Evolutionary conservation across 208 protist species (phyloP).

Genomic region (Crithidia acanthocephali): DNA sequence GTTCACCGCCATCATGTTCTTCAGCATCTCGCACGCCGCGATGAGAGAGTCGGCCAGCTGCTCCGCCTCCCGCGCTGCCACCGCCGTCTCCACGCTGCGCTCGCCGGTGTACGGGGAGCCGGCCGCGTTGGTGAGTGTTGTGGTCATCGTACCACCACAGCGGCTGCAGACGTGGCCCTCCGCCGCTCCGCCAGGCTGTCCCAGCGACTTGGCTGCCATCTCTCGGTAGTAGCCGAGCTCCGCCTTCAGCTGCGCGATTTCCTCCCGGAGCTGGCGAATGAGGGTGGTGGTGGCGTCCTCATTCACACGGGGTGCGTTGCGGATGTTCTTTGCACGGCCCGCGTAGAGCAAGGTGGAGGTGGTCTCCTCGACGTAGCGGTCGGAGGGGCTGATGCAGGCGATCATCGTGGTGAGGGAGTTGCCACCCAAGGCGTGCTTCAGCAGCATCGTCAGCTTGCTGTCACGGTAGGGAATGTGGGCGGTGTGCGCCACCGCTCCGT

Average conservation of each 20-base stretch:
- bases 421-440: conserved; percentile 88
- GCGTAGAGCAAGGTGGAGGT: conserved; percentile 93
- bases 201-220: conserved; percentile 38
- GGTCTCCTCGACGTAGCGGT: conserved; percentile 88
- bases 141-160: background rate
- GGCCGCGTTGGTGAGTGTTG: background rate
- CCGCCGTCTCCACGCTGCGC: background rate
- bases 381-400: conserved; percentile 86
- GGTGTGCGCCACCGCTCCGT: background rate
- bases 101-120: background rate
- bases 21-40: conserved; percentile 74
- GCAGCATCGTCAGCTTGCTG: conserved; percentile 89
- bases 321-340: conserved; percentile 85
- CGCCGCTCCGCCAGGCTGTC: background rate
- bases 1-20: conserved; percentile 78
- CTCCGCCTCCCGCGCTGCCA: conserved; percentile 27
- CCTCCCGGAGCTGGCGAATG: conserved; percentile 69
- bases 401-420: conserved; percentile 94
- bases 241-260: conserved; percentile 77
- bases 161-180: conserved; percentile 9
- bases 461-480: conserved; percentile 92
- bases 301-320: conserved; percentile 85
- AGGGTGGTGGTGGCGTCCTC: conserved; percentile 76
- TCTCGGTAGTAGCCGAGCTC: conserved; percentile 80
- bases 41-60: conserved; percentile 81